phyloP scores from a whole-genome alignment of 2,329 filamentous ascomycete genomes.

The Akanthomyces dipterigenus region DNA sequence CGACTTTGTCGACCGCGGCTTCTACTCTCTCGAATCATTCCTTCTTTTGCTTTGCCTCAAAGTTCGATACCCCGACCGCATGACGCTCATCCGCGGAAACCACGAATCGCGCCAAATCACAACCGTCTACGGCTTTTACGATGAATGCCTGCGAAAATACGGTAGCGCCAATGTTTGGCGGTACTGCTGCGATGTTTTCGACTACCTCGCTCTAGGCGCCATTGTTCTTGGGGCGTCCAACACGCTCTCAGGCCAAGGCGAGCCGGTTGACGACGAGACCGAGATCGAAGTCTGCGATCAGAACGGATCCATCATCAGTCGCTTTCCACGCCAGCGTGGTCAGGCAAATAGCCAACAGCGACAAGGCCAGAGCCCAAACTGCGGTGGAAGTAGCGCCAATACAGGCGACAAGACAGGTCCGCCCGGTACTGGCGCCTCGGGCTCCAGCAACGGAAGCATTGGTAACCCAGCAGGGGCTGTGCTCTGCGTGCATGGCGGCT shows the following conservation, averaged over 20 bases:
- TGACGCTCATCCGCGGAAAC: constrained; percentile 91
- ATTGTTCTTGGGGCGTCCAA: constrained; percentile 82
- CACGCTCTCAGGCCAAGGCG: constrained; percentile 42
- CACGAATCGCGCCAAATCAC: constrained; percentile 97
- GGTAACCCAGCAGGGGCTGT: constrained; percentile 74
- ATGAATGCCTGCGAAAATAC: constrained; percentile 93
- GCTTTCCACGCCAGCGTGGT: constrained; percentile 51
- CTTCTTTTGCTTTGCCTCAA: constrained; percentile 92
- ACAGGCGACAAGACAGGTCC: constrained; percentile 49
- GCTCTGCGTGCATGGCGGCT: constrained; percentile 89
- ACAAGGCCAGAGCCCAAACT: constrained; percentile 22
- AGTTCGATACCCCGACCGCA: constrained; percentile 93
- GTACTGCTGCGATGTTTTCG: constrained; percentile 96
- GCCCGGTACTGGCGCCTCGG: constrained; percentile 72
- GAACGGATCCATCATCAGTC: constrained; percentile 69
- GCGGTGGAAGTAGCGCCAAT: constrained; percentile 14
- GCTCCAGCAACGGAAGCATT: constrained; percentile 55
- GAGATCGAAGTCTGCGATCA: constrained; percentile 93
- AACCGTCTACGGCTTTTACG: constrained; percentile 96
- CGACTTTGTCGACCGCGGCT: constrained; percentile 95
- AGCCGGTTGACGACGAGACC: constrained; percentile 60
- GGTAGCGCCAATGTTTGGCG: constrained; percentile 95
- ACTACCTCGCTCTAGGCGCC: constrained; percentile 87
- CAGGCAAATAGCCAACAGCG: constrained; percentile 17
- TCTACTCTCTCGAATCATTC: constrained; percentile 96